These are phyloP conservation scores for Quercus berberidifolia DNA, from an alignment of 306 rosid species.

Conservation along the genomic window DNA sequence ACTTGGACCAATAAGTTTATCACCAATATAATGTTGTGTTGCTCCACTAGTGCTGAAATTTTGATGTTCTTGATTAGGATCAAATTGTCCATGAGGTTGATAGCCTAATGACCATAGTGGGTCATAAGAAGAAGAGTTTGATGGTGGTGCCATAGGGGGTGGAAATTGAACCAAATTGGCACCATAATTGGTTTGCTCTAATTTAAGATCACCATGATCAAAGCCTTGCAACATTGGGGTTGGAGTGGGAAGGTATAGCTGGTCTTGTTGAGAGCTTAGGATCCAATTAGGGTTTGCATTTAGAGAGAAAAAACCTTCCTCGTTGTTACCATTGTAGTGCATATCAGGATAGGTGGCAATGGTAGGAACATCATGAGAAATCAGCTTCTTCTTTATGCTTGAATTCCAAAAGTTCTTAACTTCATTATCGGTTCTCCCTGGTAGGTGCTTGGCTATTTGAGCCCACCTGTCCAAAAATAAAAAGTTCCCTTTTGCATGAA, in stretches of 20 bases:
- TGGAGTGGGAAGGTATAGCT: constrained; percentile 54
- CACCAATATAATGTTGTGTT: constrained; percentile 10
- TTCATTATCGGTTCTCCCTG: constrained; percentile 98
- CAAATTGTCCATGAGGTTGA: constrained; percentile 28
- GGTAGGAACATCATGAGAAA: constrained; percentile 55
- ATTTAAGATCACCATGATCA: constrained; percentile 40
- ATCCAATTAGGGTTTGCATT: constrained; percentile 51
- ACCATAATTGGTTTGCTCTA: constrained; percentile 26
- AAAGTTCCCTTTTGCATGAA: constrained; percentile 1
- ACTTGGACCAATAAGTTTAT: constrained; percentile 39
- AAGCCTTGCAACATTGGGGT: constrained; percentile 38
- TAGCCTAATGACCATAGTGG: constrained; percentile 37
- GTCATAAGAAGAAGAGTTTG: constrained; percentile 31
- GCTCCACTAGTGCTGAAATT: constrained; percentile 18
- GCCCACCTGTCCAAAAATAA: constrained; percentile 68
- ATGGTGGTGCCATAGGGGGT: constrained; percentile 33
- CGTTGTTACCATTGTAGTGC: constrained; percentile 31
- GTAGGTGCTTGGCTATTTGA: constrained; percentile 92
- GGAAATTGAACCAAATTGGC: constrained; percentile 32
- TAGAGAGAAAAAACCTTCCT: constrained; percentile 54
- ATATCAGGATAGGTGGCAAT: constrained; percentile 54
- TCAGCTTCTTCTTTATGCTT: constrained; percentile 88
- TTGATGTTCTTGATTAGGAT: constrained; percentile 38
- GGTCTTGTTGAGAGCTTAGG: constrained; percentile 34
- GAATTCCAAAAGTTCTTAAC: constrained; percentile 99